Base-by-base conservation (phyloP, 1,284 basidiomycete genomes). In the Moniliophthora roreri region DNA sequence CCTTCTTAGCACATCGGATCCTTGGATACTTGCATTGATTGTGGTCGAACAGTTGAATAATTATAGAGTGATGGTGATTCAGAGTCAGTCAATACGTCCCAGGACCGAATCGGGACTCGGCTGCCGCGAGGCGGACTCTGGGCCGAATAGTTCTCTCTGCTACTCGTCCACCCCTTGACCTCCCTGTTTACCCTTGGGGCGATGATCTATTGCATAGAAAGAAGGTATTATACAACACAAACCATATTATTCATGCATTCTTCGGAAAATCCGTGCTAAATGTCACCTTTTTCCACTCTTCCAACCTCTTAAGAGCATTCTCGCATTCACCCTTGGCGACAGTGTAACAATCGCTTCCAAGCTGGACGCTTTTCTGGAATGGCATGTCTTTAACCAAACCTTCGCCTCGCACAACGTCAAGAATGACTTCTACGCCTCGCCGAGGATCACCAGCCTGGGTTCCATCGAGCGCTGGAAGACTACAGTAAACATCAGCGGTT, bases 291-390 rank as follows among this genome's bases (percentile, higher is more conserved):
- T 64, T 60, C 69, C 69, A 71, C 36, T 62, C 60, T 20, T 64
- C 64, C 15, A 70, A 18, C 11, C 39, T 52, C 41, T 59, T 40
- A 23, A 62, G 41, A 23, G 58, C 57, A 16, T 45, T 44, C 28
- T 61, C 56, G 39, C 48, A 56, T n/a, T 59, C 53, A 2, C 35
- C 48, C 37, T 58, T 60, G 36, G 65, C 56, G 8, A 46, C 56
- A 2, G 51, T 36, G 40, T 62, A 59, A 9, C 54, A 52, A 45
- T 72, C 70, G 21, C 58, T 63, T 1, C 70, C 70, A 2, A 72
- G 32, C 15, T 38, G 35, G 32, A 64, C 21, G 10, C 48, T 36
- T 11, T n/a, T 28, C 3, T 56, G 51, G 5, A 50, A 51, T 7
- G 48, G 18, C 26, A 56, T 56, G 2, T 55, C 61, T 40, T 54